A percentile compares a stretch with the other conserved stretches of the same genome.
phyloP scores from a whole-genome alignment of 495 filamentous ascomycete species.

The Aspergillus heteromorphus region DNA sequence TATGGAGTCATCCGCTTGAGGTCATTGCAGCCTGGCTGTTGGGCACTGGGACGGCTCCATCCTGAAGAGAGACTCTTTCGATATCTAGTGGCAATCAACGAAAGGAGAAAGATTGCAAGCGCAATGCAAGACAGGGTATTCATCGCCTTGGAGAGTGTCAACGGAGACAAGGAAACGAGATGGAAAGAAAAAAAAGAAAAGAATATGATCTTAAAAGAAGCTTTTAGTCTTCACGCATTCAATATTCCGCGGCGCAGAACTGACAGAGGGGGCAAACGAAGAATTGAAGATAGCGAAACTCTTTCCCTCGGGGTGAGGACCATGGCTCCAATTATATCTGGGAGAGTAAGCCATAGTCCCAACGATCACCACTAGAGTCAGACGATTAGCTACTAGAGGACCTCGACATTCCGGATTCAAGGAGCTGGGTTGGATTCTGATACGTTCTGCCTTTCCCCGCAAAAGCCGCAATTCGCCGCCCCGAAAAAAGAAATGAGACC shows the following conservation, averaged over 20 bases:
- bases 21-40: constrained; percentile 19
- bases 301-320: constrained; percentile 13
- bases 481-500: constrained; percentile 23
- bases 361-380: constrained; percentile 24
- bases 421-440: constrained; percentile 19
- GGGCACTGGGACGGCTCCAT: constrained; percentile 3
- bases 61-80: constrained; percentile 10
- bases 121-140: constrained; percentile 32
- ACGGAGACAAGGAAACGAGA: background rate
- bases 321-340: constrained; percentile 20
- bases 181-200: constrained; percentile 13
- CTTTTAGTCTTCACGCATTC: constrained; percentile 10
- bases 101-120: constrained; percentile 32
- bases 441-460: constrained; percentile 24
- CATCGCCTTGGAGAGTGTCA: constrained; percentile 20
- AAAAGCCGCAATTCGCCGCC: constrained; percentile 31
- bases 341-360: constrained; percentile 8
- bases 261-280: constrained; percentile 9
- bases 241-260: constrained; percentile 11
- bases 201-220: constrained; percentile 17
- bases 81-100: constrained; percentile 32
- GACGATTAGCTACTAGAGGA: constrained; percentile 22
- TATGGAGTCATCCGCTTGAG: constrained; percentile 37
- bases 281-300: constrained; percentile 16
- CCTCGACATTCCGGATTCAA: constrained; percentile 21